phyloP scores from a whole-genome alignment of 2,329 filamentous ascomycete genomes.

The Talaromyces sp. region DNA sequence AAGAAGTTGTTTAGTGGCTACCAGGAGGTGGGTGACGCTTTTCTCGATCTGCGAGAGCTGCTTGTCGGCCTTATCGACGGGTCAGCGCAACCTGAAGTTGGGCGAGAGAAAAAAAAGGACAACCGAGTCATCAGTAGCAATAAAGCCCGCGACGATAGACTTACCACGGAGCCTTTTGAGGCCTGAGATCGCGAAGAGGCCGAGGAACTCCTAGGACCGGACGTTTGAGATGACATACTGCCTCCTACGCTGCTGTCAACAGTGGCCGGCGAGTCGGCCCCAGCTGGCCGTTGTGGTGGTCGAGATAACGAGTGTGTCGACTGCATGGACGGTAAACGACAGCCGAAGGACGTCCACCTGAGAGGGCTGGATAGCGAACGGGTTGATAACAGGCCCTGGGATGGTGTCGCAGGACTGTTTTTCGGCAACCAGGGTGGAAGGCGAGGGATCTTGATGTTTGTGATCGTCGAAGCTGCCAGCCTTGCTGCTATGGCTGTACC shows the following conservation, averaged over 20 bases:
- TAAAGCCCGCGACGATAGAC: constrained; percentile 24
- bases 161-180: constrained; percentile 54
- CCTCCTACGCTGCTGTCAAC: constrained; percentile 44
- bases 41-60: constrained; percentile 96
- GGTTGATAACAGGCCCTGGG: neutral
- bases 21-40: constrained; percentile 93
- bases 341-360: constrained; percentile 1
- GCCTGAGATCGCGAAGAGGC: constrained; percentile 58
- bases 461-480: neutral
- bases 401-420: neutral
- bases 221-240: constrained; percentile 48
- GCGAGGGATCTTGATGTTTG: neutral
- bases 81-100: constrained; percentile 4
- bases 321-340: constrained; percentile 13
- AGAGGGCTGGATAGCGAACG: neutral
- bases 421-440: neutral
- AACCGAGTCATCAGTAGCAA: neutral
- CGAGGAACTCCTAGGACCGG: constrained; percentile 59
- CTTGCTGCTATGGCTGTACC: neutral
- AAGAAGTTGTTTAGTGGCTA: constrained; percentile 94
- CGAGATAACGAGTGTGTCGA: constrained; percentile 21
- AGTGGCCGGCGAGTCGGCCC: constrained; percentile 44
- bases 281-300: constrained; percentile 57
- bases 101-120: neutral
- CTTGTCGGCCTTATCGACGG: constrained; percentile 53